phyloP scores from a whole-genome alignment of 164 flowering plant species.

The Chloranthus sessilifolius region DNA sequence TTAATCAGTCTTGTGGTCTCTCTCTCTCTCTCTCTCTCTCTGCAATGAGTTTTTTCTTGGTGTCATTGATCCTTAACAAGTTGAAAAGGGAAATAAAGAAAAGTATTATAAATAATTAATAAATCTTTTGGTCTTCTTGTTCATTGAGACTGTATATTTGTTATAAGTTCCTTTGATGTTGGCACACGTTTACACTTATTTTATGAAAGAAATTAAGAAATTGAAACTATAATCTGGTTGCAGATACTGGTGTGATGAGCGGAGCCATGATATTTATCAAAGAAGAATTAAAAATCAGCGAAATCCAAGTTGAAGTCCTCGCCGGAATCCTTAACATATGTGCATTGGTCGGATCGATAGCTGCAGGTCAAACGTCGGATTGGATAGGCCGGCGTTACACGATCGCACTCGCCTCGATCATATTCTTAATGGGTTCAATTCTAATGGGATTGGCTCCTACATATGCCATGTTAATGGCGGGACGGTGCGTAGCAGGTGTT shows the following conservation, averaged over 20 bases:
- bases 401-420: conserved; percentile 22
- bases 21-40: too few relatives aligned
- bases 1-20: too few relatives aligned
- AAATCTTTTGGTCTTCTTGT: too few relatives aligned
- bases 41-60: too few relatives aligned
- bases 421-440: conserved; percentile 27
- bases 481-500: conserved; percentile 27
- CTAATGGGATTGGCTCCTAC: conserved; percentile 26
- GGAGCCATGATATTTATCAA: conserved; percentile 29
- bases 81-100: too few relatives aligned
- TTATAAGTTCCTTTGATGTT: too few relatives aligned
- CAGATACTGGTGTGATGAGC: conserved; percentile 34
- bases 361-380: conserved; percentile 28
- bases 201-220: too few relatives aligned
- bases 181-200: too few relatives aligned
- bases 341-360: conserved; percentile 20
- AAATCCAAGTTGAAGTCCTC: conserved; percentile 19
- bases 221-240: too few relatives aligned
- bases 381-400: conserved; percentile 31
- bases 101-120: too few relatives aligned
- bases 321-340: conserved; percentile 21
- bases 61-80: too few relatives aligned
- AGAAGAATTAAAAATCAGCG: conserved; percentile 19
- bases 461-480: conserved; percentile 26
- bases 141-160: too few relatives aligned